Conservation (phyloP, 2,329 filamentous ascomycete genomes). For the Ceratocystis cubensis region DNA sequence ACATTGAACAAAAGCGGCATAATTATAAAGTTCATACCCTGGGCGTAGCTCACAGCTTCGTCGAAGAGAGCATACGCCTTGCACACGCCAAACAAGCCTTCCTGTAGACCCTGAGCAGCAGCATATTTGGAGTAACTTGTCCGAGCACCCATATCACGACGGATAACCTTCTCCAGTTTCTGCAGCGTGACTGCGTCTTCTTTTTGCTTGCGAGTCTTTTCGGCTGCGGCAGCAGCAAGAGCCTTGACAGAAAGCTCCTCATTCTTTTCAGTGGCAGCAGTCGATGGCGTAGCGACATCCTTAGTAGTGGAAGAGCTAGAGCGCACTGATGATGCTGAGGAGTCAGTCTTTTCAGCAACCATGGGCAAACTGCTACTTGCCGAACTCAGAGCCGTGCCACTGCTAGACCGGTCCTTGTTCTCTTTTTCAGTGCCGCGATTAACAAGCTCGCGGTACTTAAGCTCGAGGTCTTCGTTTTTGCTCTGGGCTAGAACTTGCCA, state of each 20-base stretch:
- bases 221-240: conserved; percentile 49
- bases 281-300: conserved; percentile 36
- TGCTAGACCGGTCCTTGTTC: conserved; percentile 44
- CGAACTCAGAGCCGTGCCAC: conserved; percentile 41
- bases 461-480: conserved; percentile 81
- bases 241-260: conserved; percentile 52
- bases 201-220: conserved; percentile 66
- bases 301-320: conserved; percentile 64
- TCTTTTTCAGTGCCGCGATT: conserved; percentile 72
- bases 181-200: conserved; percentile 60
- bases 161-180: conserved; percentile 85
- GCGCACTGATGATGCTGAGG: conserved; percentile 73
- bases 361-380: conserved; percentile 41
- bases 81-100: conserved; percentile 87
- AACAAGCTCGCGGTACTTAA: conserved; percentile 71
- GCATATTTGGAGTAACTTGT: conserved; percentile 97
- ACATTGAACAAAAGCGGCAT: conserved; percentile 95
- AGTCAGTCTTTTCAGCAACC: conserved; percentile 55
- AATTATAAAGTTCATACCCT: conserved; percentile 96
- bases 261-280: conserved; percentile 39
- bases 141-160: conserved; percentile 75
- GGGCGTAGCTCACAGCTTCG: conserved; percentile 86
- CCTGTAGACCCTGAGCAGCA: conserved; percentile 78
- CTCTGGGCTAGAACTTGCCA: conserved; percentile 97
- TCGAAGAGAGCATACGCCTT: conserved; percentile 96